Base-by-base conservation (phyloP, 257 asterid species). In the Capsicum baccatum region DNA sequence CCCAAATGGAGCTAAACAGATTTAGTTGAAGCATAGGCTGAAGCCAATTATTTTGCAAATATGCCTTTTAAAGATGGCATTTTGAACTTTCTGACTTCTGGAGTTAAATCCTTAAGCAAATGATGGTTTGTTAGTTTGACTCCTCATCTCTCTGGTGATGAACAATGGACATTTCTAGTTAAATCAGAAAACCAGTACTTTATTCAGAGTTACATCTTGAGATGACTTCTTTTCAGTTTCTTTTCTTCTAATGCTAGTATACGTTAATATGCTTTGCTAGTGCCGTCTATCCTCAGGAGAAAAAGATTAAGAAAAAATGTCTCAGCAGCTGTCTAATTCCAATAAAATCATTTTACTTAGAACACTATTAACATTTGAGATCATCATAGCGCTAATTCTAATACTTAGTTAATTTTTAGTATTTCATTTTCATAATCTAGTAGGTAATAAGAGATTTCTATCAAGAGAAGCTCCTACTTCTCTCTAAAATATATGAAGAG, bases 91-190 rank as follows among this genome's bases (percentile, higher is more conserved):
- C 48, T 48, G 73, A 56, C 79, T 62, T 63, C 78, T 81, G 73
- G 79, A 19, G 56, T 81, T 21, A 47, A 81, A 35, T 56, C 14
- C 79, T 44, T 9, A 6, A 42, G 52, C 57, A 70, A 70, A 70
- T 71, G 56, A 47, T 71, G 79, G 79, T 17, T 71, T 48, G n/a
- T 47, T 44, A 1, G 37, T 44, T 71, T 71, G 79, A 73, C 37
- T 73, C 80, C 59, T 73, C 58, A 47, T 73, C 12, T 73, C 9
- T 19, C 39, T 47, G 80, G 17, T 47, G 80, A 47, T 73, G 59
- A 71, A 73, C 79, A n/a, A n/a, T 71, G 58, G 79, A 47, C 42
- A 73, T 59, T 73, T 71, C 37, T 71, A 71, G 35, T 26, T 73
- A 48, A 47, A 73, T 73, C 48, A 73, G 59, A 48, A 73, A 47